phyloP scores from a whole-genome alignment of 1,284 basidiomycete genomes.

The Porogramme epimiltina region DNA sequence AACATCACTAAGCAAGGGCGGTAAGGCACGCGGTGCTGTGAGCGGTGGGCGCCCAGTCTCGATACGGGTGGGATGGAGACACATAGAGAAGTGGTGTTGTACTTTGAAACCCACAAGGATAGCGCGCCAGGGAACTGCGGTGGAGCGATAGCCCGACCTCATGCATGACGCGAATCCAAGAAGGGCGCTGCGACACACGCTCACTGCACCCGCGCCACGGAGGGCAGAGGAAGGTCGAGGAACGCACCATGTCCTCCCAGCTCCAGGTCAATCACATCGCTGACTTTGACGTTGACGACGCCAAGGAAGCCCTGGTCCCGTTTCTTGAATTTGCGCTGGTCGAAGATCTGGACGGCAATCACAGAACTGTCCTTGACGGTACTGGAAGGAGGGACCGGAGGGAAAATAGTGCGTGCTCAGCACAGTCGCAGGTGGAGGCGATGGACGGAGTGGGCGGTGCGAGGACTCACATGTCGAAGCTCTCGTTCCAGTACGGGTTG shows the following conservation, averaged over 20 bases:
- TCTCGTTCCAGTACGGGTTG: slow-evolving; percentile 93
- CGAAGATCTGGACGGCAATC: slow-evolving; percentile 96
- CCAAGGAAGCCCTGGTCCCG: slow-evolving; percentile 94
- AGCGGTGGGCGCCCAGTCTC: too few species aligned
- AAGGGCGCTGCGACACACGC: neutral
- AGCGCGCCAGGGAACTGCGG: too few species aligned
- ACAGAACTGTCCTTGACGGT: slow-evolving; percentile 88
- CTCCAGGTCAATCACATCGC: slow-evolving; percentile 82
- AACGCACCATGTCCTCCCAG: slow-evolving; percentile 73
- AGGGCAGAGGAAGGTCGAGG: neutral
- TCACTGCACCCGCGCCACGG: neutral
- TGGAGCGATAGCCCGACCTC: too few species aligned
- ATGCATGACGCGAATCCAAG: too few species aligned
- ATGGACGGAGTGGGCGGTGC: neutral
- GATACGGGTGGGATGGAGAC: too few species aligned
- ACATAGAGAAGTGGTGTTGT: too few species aligned
- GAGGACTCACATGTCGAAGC: slow-evolving; percentile 81
- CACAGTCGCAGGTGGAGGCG: neutral
- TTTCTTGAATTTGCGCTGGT: slow-evolving; percentile 97
- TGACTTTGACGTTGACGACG: slow-evolving; percentile 85
- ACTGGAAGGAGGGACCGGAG: slow-evolving; percentile 40
- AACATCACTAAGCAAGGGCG: neutral
- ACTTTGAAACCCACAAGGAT: too few species aligned
- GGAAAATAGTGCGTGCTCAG: neutral
- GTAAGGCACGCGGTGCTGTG: too few species aligned